Percentiles rank a stretch among this genome's conserved stretches.
Conservation (phyloP, 2,329 filamentous ascomycete species). For the Leptodontidium sp. region DNA sequence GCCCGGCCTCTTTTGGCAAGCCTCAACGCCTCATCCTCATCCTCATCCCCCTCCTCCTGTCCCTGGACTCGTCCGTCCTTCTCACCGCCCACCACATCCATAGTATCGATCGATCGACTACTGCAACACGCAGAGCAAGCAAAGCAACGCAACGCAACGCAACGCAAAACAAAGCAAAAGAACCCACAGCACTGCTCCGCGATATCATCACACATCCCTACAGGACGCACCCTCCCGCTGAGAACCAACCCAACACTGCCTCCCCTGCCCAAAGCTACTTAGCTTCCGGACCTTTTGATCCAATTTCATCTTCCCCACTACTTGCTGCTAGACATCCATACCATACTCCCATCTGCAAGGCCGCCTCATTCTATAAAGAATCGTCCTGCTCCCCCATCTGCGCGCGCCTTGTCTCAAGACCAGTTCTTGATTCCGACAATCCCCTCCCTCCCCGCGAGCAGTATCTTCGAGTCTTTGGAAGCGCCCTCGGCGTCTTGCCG, state of each 20-base stretch:
- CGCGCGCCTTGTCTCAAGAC: constrained; percentile 28
- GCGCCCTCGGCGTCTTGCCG: constrained; percentile 35
- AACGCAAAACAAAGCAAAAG: not conserved
- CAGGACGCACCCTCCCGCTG: constrained; percentile 1
- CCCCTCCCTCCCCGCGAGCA: constrained; percentile 16
- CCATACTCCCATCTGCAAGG: constrained; percentile 12
- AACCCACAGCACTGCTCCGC: not conserved
- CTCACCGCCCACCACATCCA: constrained; percentile 5
- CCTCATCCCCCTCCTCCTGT: not conserved
- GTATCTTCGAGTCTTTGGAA: constrained; percentile 20
- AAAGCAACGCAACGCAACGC: not conserved
- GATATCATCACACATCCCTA: constrained; percentile 18
- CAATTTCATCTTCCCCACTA: constrained; percentile 35
- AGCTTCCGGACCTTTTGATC: constrained; percentile 21
- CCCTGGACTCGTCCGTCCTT: not conserved
- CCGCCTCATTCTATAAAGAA: constrained; percentile 37
- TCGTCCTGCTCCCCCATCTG: constrained; percentile 29
- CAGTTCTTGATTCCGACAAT: constrained; percentile 21
- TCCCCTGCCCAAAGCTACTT: constrained; percentile 29
- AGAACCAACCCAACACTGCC: constrained; percentile 23
- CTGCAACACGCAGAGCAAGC: constrained; percentile 19
- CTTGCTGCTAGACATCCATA: constrained; percentile 29
- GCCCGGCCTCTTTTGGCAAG: constrained; percentile 22
- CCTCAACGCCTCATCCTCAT: not conserved
- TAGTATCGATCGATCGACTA: constrained; percentile 10